phyloP scores from a whole-genome alignment of 129 eudicot genomes.

The Centaurea solstitialis region DNA sequence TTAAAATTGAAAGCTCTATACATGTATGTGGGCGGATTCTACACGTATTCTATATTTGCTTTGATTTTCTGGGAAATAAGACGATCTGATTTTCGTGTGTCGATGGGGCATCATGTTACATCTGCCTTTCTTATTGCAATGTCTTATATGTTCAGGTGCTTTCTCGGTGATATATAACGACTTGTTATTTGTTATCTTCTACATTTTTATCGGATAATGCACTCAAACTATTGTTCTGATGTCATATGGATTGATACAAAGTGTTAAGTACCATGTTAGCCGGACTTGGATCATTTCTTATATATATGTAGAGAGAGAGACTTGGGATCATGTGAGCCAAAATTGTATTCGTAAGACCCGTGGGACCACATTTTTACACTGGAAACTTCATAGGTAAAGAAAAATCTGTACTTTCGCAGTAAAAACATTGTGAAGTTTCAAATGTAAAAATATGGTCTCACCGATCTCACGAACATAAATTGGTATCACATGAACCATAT shows the following conservation, averaged over 20 bases:
- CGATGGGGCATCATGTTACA: conserved; percentile 92
- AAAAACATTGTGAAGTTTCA: too few species aligned
- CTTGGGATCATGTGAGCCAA: too few species aligned
- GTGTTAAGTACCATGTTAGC: not conserved
- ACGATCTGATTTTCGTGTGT: conserved; percentile 89
- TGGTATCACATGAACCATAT: too few species aligned
- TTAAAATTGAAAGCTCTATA: conserved; percentile 74
- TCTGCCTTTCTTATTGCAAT: conserved; percentile 58
- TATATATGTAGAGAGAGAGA: too few species aligned
- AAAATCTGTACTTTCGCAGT: too few species aligned
- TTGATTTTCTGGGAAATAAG: conserved; percentile 93
- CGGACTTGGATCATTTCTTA: not conserved
- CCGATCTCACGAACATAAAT: too few species aligned
- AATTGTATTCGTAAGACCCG: too few species aligned
- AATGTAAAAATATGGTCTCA: too few species aligned
- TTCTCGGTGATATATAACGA: not conserved
- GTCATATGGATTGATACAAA: not conserved
- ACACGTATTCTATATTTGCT: conserved; percentile 79
- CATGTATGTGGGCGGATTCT: conserved; percentile 84
- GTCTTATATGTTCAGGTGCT: conserved; percentile 72
- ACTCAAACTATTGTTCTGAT: not conserved
- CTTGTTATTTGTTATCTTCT: not conserved
- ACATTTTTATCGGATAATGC: not conserved
- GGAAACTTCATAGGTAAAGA: too few species aligned
- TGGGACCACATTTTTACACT: too few species aligned